Evolutionary conservation across 1,284 basidiomycete genomes (phyloP).

Genomic region (Calocybe gambosa): DNA sequence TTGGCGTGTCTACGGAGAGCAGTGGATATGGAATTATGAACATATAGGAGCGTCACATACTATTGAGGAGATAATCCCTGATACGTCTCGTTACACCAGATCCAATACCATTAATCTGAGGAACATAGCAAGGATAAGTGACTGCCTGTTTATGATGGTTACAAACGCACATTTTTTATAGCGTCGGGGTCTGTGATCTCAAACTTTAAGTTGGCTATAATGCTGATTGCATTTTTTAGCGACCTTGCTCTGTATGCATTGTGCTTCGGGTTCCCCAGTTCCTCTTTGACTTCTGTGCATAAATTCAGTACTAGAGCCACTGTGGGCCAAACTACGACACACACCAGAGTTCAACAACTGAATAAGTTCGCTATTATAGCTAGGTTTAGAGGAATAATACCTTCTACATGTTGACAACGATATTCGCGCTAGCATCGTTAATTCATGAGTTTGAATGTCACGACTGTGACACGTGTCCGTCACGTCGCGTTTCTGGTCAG

Average conservation of each 20-base stretch:
- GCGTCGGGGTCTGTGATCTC: slow-evolving; percentile 3
- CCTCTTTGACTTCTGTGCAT: not conserved
- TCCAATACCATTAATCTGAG: slow-evolving; percentile 3
- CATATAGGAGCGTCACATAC: not conserved
- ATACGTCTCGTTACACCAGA: not conserved
- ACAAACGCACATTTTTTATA: slow-evolving; percentile 2
- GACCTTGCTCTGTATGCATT: slow-evolving; percentile 3
- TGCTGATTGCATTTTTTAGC: slow-evolving; percentile 2
- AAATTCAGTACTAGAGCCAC: not conserved
- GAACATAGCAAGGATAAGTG: not conserved
- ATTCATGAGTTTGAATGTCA: not conserved
- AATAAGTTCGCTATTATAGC: slow-evolving; percentile 3
- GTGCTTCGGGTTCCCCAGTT: not conserved
- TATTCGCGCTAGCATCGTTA: slow-evolving; percentile 10
- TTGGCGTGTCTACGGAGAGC: not conserved
- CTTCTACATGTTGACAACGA: not conserved
- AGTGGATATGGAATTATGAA: not conserved
- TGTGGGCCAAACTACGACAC: slow-evolving; percentile 11
- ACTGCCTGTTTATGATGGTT: not conserved
- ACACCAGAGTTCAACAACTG: slow-evolving; percentile 36
- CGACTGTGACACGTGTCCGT: slow-evolving; percentile 8
- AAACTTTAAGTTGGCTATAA: slow-evolving; percentile 6
- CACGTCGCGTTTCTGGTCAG: slow-evolving; percentile 12
- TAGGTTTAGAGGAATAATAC: not conserved
- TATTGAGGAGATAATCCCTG: not conserved